These are phyloP conservation scores for Pugionium dolabratum DNA, from an alignment of 345 rosid genomes.

Conservation along the genomic window DNA sequence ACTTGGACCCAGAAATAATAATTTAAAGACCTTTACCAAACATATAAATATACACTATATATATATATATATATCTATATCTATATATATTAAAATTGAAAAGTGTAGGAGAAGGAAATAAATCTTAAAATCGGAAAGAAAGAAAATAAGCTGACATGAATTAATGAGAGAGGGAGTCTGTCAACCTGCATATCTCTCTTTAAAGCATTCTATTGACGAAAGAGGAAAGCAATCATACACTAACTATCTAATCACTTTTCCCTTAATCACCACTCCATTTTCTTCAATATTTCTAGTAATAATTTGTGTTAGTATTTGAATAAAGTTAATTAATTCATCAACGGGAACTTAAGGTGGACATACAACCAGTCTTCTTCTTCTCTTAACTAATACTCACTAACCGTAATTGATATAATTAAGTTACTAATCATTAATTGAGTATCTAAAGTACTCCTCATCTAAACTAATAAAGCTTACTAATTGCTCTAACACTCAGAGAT, in stretches of 20 bases:
- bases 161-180: slow-evolving; percentile 12
- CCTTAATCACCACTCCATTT: slow-evolving; percentile 30
- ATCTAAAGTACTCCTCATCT: too few relatives aligned
- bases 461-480: not conserved
- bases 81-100: not conserved
- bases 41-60: too few relatives aligned
- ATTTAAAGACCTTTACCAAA: too few relatives aligned
- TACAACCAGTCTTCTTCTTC: not conserved
- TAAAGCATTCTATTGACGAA: slow-evolving; percentile 27
- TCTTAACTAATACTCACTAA: too few relatives aligned
- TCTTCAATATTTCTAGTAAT: slow-evolving; percentile 8
- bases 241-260: slow-evolving; percentile 30
- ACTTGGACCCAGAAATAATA: too few relatives aligned
- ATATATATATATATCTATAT: too few relatives aligned
- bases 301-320: not conserved
- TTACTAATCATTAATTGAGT: not conserved
- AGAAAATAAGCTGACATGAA: slow-evolving; percentile 10
- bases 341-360: slow-evolving; percentile 13
- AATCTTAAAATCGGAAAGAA: slow-evolving; percentile 4
- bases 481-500: not conserved
- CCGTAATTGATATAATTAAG: too few relatives aligned
- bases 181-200: slow-evolving; percentile 18
- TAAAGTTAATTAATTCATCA: not conserved
- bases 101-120: slow-evolving; percentile 3
- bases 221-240: slow-evolving; percentile 32